phyloP scores from a whole-genome alignment of 768 basidiomycete genomes.

The Tephrocybe sp. region DNA sequence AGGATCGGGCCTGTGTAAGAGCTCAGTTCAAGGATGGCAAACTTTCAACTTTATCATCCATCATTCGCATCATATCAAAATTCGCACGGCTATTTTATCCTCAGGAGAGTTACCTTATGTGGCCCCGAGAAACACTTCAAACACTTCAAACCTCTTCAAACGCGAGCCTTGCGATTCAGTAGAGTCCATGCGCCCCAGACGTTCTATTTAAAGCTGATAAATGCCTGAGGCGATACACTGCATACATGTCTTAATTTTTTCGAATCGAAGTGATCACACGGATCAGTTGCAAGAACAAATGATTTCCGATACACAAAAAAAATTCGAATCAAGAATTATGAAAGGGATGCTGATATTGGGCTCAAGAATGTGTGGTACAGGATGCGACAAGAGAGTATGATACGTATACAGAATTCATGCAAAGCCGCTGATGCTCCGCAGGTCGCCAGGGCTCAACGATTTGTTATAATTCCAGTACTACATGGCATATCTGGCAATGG shows the following conservation, averaged over 20 bases:
- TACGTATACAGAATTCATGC: constrained; percentile 21
- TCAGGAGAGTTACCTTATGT: not conserved
- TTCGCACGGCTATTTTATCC: not conserved
- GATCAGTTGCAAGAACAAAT: too few species aligned
- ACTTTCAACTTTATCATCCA: not conserved
- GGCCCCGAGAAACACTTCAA: not conserved
- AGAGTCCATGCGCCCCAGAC: too few species aligned
- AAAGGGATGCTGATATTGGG: constrained; percentile 17
- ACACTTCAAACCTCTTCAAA: not conserved
- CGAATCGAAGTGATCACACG: too few species aligned
- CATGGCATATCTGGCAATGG: constrained; percentile 47
- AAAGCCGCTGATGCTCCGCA: constrained; percentile 13
- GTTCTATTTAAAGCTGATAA: too few species aligned
- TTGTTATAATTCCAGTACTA: constrained; percentile 29
- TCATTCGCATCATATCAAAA: not conserved
- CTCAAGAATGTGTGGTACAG: constrained; percentile 20
- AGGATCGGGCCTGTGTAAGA: not conserved
- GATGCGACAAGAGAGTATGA: constrained; percentile 19
- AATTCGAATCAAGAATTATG: not conserved
- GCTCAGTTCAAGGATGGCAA: constrained; percentile 6
- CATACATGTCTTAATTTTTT: too few species aligned
- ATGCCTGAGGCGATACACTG: too few species aligned
- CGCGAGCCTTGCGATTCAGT: too few species aligned
- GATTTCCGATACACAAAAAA: not conserved
- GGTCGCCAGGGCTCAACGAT: constrained; percentile 6